These are phyloP conservation scores for Aspergillus neotritici DNA, from an alignment of 2,329 filamentous ascomycete genomes.

Conservation along the genomic window DNA sequence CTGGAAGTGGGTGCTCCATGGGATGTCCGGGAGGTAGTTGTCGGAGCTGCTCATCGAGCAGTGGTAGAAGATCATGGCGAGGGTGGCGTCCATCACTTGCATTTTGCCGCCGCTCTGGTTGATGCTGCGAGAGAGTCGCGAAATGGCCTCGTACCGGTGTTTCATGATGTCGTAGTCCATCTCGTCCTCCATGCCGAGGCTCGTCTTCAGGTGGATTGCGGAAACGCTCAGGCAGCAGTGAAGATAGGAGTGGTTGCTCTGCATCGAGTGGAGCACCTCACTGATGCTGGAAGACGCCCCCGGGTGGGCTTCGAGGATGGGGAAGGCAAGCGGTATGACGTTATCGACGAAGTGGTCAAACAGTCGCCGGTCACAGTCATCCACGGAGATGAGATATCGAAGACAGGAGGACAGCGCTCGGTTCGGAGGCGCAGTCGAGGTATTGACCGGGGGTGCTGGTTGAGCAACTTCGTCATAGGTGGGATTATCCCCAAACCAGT, in stretches of 20 bases:
- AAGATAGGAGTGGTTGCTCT: conserved; percentile 84
- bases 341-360: conserved; percentile 85
- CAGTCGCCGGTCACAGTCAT: conserved; percentile 77
- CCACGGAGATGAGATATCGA: conserved; percentile 44
- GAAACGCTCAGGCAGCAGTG: conserved; percentile 92
- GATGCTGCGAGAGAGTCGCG: conserved; percentile 73
- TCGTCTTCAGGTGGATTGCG: conserved; percentile 82
- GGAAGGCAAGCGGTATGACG: conserved; percentile 78
- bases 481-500: neutral
- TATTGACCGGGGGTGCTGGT: neutral
- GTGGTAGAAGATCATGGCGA: conserved; percentile 93
- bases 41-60: conserved; percentile 80
- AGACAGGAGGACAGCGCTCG: conserved; percentile 2
- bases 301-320: conserved; percentile 81
- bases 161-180: conserved; percentile 46
- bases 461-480: neutral
- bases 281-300: conserved; percentile 73
- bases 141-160: conserved; percentile 81
- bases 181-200: conserved; percentile 23
- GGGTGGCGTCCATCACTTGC: conserved; percentile 80
- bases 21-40: conserved; percentile 82
- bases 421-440: neutral
- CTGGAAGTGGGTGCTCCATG: conserved; percentile 94
- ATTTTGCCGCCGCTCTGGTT: conserved; percentile 72
- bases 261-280: conserved; percentile 76